These are phyloP conservation scores for Tetragonia tetragonoides DNA, from an alignment of 148 eudicot species.

Conservation along the genomic window DNA sequence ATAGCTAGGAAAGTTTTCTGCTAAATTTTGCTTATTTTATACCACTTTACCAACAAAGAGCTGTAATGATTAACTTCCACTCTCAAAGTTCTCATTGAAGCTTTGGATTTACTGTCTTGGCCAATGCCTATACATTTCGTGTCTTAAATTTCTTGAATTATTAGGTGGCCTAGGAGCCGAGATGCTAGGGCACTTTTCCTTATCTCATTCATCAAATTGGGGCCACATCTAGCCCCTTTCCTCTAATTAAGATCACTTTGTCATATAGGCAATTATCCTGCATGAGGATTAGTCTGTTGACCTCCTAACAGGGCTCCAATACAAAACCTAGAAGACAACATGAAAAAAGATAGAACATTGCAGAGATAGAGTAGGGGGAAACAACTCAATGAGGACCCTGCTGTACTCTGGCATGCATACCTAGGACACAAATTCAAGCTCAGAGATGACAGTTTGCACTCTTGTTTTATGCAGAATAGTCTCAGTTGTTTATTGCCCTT, in stretches of 20 bases:
- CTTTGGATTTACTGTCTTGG: background rate
- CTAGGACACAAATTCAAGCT: background rate
- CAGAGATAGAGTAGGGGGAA: too few species aligned
- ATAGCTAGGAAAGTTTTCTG: background rate
- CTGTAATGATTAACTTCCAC: background rate
- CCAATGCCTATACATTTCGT: background rate
- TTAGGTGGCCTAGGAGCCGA: background rate
- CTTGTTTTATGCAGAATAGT: background rate
- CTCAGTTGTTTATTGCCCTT: background rate
- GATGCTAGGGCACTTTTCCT: too few species aligned
- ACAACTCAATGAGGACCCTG: background rate
- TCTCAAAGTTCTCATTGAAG: conserved; percentile 4
- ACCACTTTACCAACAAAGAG: background rate
- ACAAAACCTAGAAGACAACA: too few species aligned
- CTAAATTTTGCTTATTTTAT: background rate
- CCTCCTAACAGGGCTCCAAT: background rate
- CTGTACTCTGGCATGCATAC: background rate
- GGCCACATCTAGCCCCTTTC: too few species aligned
- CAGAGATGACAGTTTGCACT: background rate
- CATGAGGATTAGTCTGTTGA: background rate
- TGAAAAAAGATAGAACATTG: too few species aligned
- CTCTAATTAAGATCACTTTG: background rate
- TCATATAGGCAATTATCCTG: background rate
- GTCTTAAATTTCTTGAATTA: background rate
- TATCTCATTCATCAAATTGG: too few species aligned